A percentile compares a stretch with the other conserved stretches of the same genome.
Conservation (phyloP, 345 rosid species). For the Acer saccharum region DNA sequence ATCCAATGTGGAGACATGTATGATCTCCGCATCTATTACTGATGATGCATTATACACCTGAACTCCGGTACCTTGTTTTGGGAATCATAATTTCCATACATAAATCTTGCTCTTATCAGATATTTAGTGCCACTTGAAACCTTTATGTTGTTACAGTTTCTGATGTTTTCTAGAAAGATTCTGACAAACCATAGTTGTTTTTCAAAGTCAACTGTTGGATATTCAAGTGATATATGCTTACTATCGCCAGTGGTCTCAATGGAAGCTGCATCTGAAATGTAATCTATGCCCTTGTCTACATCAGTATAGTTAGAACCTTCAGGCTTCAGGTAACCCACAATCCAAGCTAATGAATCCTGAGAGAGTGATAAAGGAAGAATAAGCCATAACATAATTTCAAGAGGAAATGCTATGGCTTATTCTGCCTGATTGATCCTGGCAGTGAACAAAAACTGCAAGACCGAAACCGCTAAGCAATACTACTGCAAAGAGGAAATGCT, state of each 20-base stretch:
- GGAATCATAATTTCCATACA: too few relatives aligned
- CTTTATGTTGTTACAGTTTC: too few relatives aligned
- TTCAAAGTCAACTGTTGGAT: too few relatives aligned
- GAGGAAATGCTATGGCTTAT: too few relatives aligned
- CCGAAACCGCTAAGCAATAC: neutral
- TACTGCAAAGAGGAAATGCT: neutral
- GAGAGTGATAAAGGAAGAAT: neutral
- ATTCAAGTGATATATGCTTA: conserved; percentile 1
- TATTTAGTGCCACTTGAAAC: too few relatives aligned
- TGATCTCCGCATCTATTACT: too few relatives aligned
- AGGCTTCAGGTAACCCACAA: conserved; percentile 20
- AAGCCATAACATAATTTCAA: neutral
- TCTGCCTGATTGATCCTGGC: conserved; percentile 17
- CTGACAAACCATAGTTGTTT: neutral
- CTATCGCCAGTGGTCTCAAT: conserved; percentile 6
- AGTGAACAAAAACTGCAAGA: neutral
- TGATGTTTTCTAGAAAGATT: too few relatives aligned
- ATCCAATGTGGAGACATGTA: too few relatives aligned
- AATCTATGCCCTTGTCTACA: conserved; percentile 2
- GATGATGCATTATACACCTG: too few relatives aligned
- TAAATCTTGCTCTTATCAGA: too few relatives aligned
- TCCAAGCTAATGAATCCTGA: conserved; percentile 32
- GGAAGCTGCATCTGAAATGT: conserved; percentile 22
- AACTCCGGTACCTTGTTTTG: too few relatives aligned
- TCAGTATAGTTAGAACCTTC: neutral